Conservation (phyloP, 176 grass and related monocot genomes). For the Avena sativa region DNA sequence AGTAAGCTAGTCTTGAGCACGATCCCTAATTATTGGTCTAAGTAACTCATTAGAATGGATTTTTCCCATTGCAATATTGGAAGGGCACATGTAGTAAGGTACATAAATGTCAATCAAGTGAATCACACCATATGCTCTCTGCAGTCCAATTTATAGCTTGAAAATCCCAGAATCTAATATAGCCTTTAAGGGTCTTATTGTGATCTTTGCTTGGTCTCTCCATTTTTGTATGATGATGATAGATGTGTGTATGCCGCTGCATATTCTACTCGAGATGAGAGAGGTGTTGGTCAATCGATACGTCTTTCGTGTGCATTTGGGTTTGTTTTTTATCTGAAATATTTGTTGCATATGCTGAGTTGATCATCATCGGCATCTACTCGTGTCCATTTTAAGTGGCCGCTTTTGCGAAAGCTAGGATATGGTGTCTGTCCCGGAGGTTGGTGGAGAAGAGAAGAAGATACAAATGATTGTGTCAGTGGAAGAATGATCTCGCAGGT, state of each 20-base stretch:
- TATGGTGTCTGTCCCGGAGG: too few species aligned
- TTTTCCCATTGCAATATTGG: too few species aligned
- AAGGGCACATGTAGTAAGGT: too few species aligned
- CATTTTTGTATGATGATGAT: constrained; percentile 22
- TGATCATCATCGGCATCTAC: neutral
- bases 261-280: constrained; percentile 41
- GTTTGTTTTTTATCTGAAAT: neutral
- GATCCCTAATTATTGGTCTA: constrained; percentile 35
- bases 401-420: too few species aligned
- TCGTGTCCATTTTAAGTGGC: too few species aligned
- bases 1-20: neutral
- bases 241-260: constrained; percentile 47
- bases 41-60: neutral
- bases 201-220: constrained; percentile 6
- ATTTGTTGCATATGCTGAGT: neutral
- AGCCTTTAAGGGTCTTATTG: neutral
- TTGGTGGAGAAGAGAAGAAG: too few species aligned
- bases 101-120: too few species aligned
- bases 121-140: too few species aligned
- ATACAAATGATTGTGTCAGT: too few species aligned
- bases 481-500: too few species aligned
- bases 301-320: neutral
- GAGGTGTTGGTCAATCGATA: neutral
- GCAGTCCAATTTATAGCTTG: too few species aligned
- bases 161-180: too few species aligned